These are phyloP conservation scores for Antitrichia curtipendula DNA, from an alignment of 225 moss, liverwort and hornwort species.

Conservation along the genomic window DNA sequence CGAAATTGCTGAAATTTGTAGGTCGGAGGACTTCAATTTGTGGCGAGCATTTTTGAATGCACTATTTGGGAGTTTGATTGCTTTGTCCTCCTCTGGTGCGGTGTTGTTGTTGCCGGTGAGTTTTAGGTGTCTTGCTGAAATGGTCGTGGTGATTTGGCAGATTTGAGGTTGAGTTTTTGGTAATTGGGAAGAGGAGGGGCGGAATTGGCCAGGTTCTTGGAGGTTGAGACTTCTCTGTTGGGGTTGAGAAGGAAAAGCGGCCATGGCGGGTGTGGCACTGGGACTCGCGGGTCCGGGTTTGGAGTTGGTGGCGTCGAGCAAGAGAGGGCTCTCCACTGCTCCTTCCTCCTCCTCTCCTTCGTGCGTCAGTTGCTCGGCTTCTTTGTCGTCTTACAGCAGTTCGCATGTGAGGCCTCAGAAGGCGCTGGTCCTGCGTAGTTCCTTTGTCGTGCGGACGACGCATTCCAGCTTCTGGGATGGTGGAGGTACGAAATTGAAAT, in stretches of 20 bases:
- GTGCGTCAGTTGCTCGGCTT: constrained; percentile 28
- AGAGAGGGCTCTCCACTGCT: constrained; percentile 13
- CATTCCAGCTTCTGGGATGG: constrained; percentile 82
- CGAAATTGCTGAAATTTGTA: not conserved
- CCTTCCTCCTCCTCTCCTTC: constrained; percentile 14
- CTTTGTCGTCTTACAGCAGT: constrained; percentile 1
- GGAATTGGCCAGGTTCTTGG: not conserved
- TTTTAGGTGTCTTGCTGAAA: not conserved
- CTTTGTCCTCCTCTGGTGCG: not conserved
- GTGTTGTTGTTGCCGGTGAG: not conserved
- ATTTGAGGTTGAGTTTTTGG: not conserved
- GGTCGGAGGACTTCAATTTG: not conserved
- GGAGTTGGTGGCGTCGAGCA: constrained; percentile 17
- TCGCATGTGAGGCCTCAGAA: constrained; percentile 12
- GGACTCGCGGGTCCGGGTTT: constrained; percentile 29
- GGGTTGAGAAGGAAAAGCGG: not conserved
- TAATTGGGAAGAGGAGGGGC: not conserved
- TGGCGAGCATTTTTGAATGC: not conserved
- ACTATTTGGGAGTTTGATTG: not conserved
- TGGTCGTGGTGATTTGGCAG: not conserved
- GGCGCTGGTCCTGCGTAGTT: constrained; percentile 32
- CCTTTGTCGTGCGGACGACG: constrained; percentile 49
- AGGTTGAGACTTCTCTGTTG: not conserved
- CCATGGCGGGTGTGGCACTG: constrained; percentile 36
- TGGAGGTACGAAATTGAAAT: constrained; percentile 28